Conservation (phyloP, 352 stramenopile genomes). For the Phytophthora constricta region DNA sequence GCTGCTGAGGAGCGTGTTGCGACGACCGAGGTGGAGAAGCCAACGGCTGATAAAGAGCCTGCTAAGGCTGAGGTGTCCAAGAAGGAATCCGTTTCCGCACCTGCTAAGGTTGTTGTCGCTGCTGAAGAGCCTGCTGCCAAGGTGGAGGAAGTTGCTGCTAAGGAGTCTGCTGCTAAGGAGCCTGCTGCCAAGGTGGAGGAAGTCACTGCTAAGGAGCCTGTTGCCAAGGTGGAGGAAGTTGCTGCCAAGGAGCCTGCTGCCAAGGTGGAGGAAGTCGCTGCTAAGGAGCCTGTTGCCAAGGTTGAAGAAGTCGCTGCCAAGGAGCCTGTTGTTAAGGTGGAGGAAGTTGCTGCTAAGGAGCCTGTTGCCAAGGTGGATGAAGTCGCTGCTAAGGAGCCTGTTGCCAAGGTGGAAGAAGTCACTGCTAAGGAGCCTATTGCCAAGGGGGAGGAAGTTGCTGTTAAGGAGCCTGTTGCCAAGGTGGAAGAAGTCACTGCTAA, state of each 20-base stretch:
- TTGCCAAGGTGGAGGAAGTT: conserved; percentile 3
- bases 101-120: neutral
- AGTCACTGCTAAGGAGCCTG: neutral
- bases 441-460: neutral
- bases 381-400: neutral
- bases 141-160: neutral
- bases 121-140: too few relatives aligned
- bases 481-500: neutral
- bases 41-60: neutral
- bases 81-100: too few relatives aligned
- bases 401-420: too few relatives aligned
- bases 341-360: neutral
- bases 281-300: neutral
- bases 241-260: neutral
- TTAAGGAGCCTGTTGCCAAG: neutral
- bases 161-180: neutral
- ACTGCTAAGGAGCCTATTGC: neutral
- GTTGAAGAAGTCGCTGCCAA: neutral
- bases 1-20: conserved; percentile 2
- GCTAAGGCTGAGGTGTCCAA: neutral
- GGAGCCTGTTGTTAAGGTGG: too few relatives aligned
- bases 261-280: neutral
- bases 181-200: too few relatives aligned
- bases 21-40: conserved; percentile 5
- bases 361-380: neutral